Base-by-base conservation (phyloP, 176 grass and related monocot species). In the Juncus effusus region DNA sequence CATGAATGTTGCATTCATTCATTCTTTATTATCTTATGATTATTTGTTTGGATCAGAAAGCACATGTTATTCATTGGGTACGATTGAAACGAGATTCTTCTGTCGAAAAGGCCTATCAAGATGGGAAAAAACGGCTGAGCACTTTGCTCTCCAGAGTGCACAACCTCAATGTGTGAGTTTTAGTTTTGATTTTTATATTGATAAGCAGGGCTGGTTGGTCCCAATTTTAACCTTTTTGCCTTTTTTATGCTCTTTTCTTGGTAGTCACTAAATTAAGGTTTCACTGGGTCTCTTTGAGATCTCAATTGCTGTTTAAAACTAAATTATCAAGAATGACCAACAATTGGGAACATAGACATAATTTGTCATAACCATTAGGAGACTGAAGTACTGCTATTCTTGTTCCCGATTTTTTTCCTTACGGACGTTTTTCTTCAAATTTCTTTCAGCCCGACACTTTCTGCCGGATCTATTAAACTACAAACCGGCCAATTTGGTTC, bases 31-130 rank as follows among this genome's bases (percentile, higher is more conserved):
- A 9, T 61, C 2, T 74, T 36, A 28, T 9, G 72, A 40, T 64
- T 14, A 60, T 62, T 70, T 74, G 6, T 67, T 73, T 19, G 51
- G n/a, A 36, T 16, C 59, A 97, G 87, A 97, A 91, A 89, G 79
- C 82, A 72, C 81, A 86, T 86, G 79, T 85, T 64, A 83, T 97
- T 69, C 93, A 92, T 65, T 92, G 93, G 93, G 88, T 92, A 54
- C 79, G 76, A 57, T 3, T 89, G 3, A 88, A 97, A 5, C 84
- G 54, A 10, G 75, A 89, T 3, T 11, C 77, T 28, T 92, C 85
- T 28, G 10, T 80, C 74, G 80, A 97, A 59, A 49, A 92, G 81
- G 93, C 88, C 1, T 97, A 97, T 66, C 65, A 86, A 84, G 88
- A 97, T 42, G 93, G 85, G 50, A 89, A 61, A 40, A 58, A 51